Base-by-base conservation (phyloP, 2,329 filamentous ascomycete species). In the Cryphonectria japonica region DNA sequence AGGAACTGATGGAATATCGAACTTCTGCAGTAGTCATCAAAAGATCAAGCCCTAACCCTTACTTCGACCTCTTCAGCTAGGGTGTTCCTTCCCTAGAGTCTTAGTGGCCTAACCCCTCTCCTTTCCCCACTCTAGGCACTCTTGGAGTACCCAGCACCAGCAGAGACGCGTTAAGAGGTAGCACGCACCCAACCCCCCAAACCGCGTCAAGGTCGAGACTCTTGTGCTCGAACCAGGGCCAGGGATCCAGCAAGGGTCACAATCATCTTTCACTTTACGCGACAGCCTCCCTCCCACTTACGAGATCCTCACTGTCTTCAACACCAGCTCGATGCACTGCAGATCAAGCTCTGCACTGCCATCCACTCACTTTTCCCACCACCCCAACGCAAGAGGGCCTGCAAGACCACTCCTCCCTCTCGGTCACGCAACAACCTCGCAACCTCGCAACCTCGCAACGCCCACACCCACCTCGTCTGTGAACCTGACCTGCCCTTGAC, bases 131-230 rank as follows among this genome's bases (percentile, higher is more conserved):
- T n/a, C 22, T n/a, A 50, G 46, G 46, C 9, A n/a, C 46, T 50
- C 5, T 50, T 26, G 26, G 26, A 26, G 26, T 26, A 26, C 26
- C 26, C 26, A 26, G 46, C 7, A 50, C 22, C 22, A n/a, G 46
- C 46, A 22, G 46, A 59, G 54, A 59, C 54, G 54, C 54, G 54
- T 59, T 29, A 59, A 59, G 54, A 29, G 54, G 54, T 32, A 32
- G 54, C 54, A 26, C 54, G 54, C 54, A 59, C 54, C 54, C 54
- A 32, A 59, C 54, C 54, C 52, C 54, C 54, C 37, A 39, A 19
- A 59, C 54, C 54, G 54, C 54, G 54, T 59, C 54, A 50, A 50
- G 46, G 46, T 50, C 46, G 46, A 50, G 46, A 50, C 46, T 50
- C 46, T 6, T 26, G 46, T 50, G 46, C 46, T 22, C 22, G 19